phyloP scores from a whole-genome alignment of 768 basidiomycete species.

The Dendrothele bispora region DNA sequence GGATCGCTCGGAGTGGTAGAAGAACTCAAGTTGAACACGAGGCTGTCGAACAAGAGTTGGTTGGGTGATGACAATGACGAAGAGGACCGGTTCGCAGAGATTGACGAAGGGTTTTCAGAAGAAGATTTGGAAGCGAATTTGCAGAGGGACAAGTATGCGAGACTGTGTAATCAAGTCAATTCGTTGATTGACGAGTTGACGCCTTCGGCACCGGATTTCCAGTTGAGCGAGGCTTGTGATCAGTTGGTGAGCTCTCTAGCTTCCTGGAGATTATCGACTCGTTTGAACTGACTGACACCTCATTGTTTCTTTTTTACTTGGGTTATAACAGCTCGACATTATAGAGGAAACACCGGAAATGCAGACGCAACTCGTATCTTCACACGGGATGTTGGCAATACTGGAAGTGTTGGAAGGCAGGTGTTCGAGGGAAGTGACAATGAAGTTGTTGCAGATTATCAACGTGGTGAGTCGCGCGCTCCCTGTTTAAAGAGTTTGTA shows the following conservation, averaged over 20 bases:
- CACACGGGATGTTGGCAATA: constrained; percentile 94
- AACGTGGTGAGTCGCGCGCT: constrained; percentile 77
- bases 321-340: constrained; percentile 63
- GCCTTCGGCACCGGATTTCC: constrained; percentile 78
- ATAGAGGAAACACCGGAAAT: constrained; percentile 82
- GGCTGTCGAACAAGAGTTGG: constrained; percentile 90
- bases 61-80: constrained; percentile 60
- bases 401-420: constrained; percentile 90
- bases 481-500: too few relatives aligned
- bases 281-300: too few relatives aligned
- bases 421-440: constrained; percentile 80
- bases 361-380: constrained; percentile 83
- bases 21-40: constrained; percentile 81
- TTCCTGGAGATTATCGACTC: too few relatives aligned
- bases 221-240: constrained; percentile 82
- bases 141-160: constrained; percentile 90
- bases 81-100: constrained; percentile 97
- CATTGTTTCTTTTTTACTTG: too few relatives aligned
- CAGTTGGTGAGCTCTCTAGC: constrained; percentile 64
- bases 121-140: constrained; percentile 92
- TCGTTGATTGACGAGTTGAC: constrained; percentile 86
- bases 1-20: constrained; percentile 30
- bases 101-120: constrained; percentile 91
- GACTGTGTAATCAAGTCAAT: constrained; percentile 78
- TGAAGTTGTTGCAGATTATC: constrained; percentile 84